phyloP scores from a whole-genome alignment of 345 rosid species.

The Ceriops decandra region DNA sequence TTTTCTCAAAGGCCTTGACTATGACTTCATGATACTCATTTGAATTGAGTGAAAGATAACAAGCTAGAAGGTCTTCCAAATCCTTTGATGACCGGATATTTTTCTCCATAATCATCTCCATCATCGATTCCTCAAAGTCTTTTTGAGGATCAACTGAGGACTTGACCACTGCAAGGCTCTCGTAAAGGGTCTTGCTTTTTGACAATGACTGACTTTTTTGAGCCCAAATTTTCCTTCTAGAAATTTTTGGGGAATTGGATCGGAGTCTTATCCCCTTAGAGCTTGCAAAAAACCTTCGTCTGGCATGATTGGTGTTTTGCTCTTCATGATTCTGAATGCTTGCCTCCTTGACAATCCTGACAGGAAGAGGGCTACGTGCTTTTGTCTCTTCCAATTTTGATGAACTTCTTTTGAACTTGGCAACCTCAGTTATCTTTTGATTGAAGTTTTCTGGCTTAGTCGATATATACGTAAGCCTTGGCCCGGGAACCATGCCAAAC shows the following conservation, averaged over 20 bases:
- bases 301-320: neutral
- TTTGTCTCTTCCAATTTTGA: conserved; percentile 1
- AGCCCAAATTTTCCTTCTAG: conserved; percentile 12
- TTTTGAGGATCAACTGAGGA: conserved; percentile 70
- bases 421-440: neutral
- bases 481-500: conserved; percentile 19
- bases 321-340: conserved; percentile 16
- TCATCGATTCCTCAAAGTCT: conserved; percentile 88
- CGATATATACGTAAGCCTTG: conserved; percentile 18
- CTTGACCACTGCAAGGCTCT: conserved; percentile 68
- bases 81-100: conserved; percentile 68
- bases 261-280: conserved; percentile 66
- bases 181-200: conserved; percentile 31
- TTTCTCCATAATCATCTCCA: conserved; percentile 88
- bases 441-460: conserved; percentile 11
- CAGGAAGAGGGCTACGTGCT: conserved; percentile 16
- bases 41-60: conserved; percentile 74
- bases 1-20: conserved; percentile 78
- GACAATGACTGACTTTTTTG: conserved; percentile 28
- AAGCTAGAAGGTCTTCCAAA: conserved; percentile 82
- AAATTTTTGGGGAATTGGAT: conserved; percentile 55
- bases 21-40: conserved; percentile 68
- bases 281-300: conserved; percentile 3
- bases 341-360: conserved; percentile 30
- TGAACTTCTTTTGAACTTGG: conserved; percentile 10